Percentiles rank a stretch among this genome's conserved stretches.
phyloP scores from a whole-genome alignment of 257 asterid species.

The Apocynum venetum region DNA sequence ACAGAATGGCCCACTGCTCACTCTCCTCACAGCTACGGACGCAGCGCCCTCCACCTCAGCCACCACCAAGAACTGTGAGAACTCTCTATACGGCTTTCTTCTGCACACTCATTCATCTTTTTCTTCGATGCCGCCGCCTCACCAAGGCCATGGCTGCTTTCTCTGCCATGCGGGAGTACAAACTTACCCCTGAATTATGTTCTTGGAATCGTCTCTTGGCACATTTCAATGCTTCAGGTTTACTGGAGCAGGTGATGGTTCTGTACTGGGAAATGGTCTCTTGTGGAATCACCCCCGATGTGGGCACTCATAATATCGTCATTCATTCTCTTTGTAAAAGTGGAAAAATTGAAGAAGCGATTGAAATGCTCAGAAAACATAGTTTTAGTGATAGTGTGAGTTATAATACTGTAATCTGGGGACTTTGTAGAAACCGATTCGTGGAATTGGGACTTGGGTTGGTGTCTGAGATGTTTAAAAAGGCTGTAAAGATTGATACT shows the following conservation, averaged over 20 bases:
- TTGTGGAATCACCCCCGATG: conserved; percentile 49
- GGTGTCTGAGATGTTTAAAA: conserved; percentile 77
- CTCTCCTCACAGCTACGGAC: conserved; percentile 14
- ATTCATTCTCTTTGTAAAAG: conserved; percentile 64
- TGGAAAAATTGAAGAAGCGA: conserved; percentile 49
- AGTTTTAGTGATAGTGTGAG: conserved; percentile 54
- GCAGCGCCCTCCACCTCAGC: conserved; percentile 20
- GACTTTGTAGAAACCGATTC: conserved; percentile 55
- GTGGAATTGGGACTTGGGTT: conserved; percentile 61
- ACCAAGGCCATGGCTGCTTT: conserved; percentile 55
- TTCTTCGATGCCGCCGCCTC: conserved; percentile 74
- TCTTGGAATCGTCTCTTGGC: conserved; percentile 62
- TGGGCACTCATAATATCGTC: conserved; percentile 59
- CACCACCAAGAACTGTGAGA: conserved; percentile 17
- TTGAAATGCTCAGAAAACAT: conserved; percentile 46
- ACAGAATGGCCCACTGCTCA: conserved; percentile 6
- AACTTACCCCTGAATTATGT: conserved; percentile 43
- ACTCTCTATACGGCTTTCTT: conserved; percentile 54
- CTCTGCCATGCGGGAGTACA: conserved; percentile 60
- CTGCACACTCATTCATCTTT: conserved; percentile 82
- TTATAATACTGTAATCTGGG: conserved; percentile 92
- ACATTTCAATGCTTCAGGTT: conserved; percentile 64
- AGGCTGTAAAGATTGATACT: conserved; percentile 39
- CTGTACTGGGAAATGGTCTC: conserved; percentile 58
- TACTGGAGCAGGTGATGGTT: conserved; percentile 59